These are phyloP conservation scores for Triangularia verruculosa DNA, from an alignment of 2,329 filamentous ascomycete species.

Conservation along the genomic window DNA sequence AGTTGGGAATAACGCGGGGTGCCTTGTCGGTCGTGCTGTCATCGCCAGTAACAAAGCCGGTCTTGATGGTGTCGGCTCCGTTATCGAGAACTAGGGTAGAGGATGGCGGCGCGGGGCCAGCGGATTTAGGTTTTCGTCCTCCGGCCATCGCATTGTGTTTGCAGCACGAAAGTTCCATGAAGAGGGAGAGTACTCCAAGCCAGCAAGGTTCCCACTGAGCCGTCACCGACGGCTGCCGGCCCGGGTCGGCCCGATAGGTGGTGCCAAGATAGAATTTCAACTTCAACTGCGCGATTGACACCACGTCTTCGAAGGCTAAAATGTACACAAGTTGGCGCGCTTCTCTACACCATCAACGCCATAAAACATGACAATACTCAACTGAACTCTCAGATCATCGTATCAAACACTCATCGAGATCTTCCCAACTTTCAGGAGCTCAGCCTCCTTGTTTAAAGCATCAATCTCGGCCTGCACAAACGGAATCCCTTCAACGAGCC, in stretches of 20 bases:
- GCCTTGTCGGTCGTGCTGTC: conserved; percentile 36
- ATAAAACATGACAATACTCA: too few relatives aligned
- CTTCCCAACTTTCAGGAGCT: conserved; percentile 38
- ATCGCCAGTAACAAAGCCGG: conserved; percentile 63
- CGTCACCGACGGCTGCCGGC: neutral
- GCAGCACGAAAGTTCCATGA: neutral
- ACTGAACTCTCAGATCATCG: neutral
- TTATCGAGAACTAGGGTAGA: conserved; percentile 89
- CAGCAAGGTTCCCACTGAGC: neutral
- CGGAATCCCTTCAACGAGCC: conserved; percentile 55
- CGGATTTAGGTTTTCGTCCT: conserved; percentile 48
- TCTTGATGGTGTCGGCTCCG: conserved; percentile 87
- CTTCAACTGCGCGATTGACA: neutral
- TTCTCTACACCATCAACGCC: too few relatives aligned
- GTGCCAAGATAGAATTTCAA: neutral
- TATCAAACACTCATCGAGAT: neutral
- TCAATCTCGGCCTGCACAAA: conserved; percentile 56
- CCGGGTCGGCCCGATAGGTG: neutral
- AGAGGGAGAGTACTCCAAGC: neutral
- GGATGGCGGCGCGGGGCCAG: conserved; percentile 51
- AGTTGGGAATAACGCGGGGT: conserved; percentile 82
- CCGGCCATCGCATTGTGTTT: conserved; percentile 19
- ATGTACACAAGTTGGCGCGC: too few relatives aligned
- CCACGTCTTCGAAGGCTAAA: too few relatives aligned
- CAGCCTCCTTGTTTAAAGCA: conserved; percentile 53